These are phyloP conservation scores for Pseudocercospora ulei DNA, from an alignment of 2,329 filamentous ascomycete species.

Conservation along the genomic window DNA sequence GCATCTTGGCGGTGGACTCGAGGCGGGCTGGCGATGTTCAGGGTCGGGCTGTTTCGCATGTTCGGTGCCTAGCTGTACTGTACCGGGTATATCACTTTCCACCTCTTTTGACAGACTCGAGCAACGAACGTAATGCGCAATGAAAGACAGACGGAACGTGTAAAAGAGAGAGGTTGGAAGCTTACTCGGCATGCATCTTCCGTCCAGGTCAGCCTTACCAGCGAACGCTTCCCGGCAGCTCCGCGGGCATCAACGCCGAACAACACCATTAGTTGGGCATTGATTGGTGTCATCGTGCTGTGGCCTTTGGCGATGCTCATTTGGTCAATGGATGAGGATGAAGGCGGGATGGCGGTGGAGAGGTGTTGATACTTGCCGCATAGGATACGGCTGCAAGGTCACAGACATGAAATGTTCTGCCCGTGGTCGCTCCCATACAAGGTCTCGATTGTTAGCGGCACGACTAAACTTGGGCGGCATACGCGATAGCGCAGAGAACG, in stretches of 20 bases:
- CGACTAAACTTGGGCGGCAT: too few species aligned
- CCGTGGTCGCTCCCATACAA: too few species aligned
- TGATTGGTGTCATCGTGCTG: constrained; percentile 1
- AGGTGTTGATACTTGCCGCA: neutral
- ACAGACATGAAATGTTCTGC: too few species aligned
- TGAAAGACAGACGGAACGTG: constrained; percentile 1
- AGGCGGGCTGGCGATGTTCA: neutral
- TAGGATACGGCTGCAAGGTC: too few species aligned
- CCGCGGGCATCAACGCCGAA: constrained; percentile 7
- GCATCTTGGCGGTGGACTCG: constrained; percentile 10
- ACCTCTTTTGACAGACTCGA: constrained; percentile 1
- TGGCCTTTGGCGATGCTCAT: neutral
- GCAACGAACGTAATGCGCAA: constrained; percentile 4
- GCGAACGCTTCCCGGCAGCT: constrained; percentile 13
- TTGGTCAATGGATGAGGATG: neutral
- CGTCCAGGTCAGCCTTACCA: constrained; percentile 17
- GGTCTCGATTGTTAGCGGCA: too few species aligned
- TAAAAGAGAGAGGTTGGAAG: constrained; percentile 5
- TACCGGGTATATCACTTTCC: neutral
- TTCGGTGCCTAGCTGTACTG: neutral
- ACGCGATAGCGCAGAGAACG: too few species aligned
- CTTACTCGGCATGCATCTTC: constrained; percentile 6
- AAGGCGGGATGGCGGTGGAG: neutral
- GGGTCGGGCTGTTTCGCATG: neutral
- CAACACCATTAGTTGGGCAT: constrained; percentile 1